Percentiles rank a stretch among this genome's conserved stretches.
Evolutionary conservation across 352 stramenopile genomes (phyloP).

Genomic region (Phytophthora uliginosa): DNA sequence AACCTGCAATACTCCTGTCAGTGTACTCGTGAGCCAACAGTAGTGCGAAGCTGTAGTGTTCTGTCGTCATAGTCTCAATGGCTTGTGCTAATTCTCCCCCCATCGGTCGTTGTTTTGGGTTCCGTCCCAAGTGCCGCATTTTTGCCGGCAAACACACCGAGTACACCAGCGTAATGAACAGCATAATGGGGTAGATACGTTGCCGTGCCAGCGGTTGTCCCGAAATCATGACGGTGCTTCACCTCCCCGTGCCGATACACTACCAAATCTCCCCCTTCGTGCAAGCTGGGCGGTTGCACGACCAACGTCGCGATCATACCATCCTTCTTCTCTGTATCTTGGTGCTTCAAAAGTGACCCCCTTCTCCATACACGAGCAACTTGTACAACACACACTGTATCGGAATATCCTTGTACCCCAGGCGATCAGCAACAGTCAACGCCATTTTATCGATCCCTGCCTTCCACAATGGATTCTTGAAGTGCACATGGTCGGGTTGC

Average conservation of each 20-base stretch:
- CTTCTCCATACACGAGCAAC: constrained; percentile 54
- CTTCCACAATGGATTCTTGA: constrained; percentile 11
- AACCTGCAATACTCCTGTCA: not conserved
- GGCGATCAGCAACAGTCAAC: constrained; percentile 4
- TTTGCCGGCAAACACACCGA: constrained; percentile 19
- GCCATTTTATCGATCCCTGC: constrained; percentile 7
- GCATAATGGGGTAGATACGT: constrained; percentile 20
- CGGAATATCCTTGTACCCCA: constrained; percentile 18
- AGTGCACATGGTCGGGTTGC: not conserved
- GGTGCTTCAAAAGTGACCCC: constrained; percentile 51
- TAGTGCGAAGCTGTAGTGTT: not conserved
- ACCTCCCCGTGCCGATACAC: not conserved
- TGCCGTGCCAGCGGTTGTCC: constrained; percentile 12
- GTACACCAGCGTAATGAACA: constrained; percentile 35
- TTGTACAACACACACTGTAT: constrained; percentile 43
- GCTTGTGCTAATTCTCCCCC: not conserved
- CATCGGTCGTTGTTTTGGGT: not conserved
- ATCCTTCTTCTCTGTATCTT: constrained; percentile 60
- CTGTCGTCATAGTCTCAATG: not conserved
- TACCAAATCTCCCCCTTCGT: constrained; percentile 13
- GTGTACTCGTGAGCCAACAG: not conserved
- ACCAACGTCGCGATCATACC: constrained; percentile 61
- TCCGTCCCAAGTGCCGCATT: not conserved
- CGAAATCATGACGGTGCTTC: constrained; percentile 24
- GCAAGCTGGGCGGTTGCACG: constrained; percentile 35